These are phyloP conservation scores for Podila epicladia DNA, from an alignment of 192 early-diverging fungal genomes.

Conservation along the genomic window DNA sequence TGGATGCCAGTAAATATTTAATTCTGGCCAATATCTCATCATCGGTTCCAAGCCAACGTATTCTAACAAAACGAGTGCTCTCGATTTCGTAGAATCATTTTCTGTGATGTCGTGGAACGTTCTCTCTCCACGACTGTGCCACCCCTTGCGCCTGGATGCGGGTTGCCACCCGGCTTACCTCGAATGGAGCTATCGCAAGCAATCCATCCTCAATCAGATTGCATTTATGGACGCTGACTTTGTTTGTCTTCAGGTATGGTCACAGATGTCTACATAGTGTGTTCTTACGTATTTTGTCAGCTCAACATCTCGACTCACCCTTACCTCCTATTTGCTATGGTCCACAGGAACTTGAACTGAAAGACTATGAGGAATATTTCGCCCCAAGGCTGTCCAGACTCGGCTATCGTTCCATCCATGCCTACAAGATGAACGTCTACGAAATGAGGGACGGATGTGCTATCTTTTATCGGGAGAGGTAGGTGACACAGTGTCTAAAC, in stretches of 20 bases:
- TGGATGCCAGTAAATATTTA: conserved; percentile 28
- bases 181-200: conserved; percentile 44
- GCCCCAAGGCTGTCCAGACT: conserved; percentile 31
- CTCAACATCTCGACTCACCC: background rate
- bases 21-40: background rate
- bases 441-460: conserved; percentile 52
- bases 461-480: conserved; percentile 50
- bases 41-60: too few species aligned
- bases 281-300: background rate
- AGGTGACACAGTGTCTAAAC: conserved; percentile 5
- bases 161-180: conserved; percentile 32
- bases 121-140: conserved; percentile 41
- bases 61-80: too few species aligned
- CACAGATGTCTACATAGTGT: background rate
- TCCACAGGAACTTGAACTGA: conserved; percentile 38
- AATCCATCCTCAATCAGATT: conserved; percentile 43
- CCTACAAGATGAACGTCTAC: conserved; percentile 49
- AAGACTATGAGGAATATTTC: conserved; percentile 46
- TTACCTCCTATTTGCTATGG: background rate
- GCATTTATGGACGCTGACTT: conserved; percentile 45
- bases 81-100: conserved; percentile 27
- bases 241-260: conserved; percentile 40
- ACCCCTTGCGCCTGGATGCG: conserved; percentile 28
- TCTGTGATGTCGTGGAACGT: conserved; percentile 49
- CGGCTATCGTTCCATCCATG: conserved; percentile 40